Conservation (phyloP, 2,329 filamentous ascomycete species). For the Rasamsonia emersonii region DNA sequence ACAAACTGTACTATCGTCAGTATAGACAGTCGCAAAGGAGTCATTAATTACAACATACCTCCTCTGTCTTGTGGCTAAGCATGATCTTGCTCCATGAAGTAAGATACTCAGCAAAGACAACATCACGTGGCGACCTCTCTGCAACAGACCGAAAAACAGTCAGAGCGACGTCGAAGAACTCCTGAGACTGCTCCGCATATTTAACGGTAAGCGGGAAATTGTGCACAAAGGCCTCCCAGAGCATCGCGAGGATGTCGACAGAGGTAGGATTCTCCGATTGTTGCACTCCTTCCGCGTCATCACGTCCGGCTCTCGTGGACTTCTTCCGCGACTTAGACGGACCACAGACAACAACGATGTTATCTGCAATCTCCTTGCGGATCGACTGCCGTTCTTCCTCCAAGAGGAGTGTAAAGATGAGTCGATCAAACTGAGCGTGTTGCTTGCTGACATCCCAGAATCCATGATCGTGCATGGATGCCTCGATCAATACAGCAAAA, state of each 20-base stretch:
- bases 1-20: slow-evolving; percentile 31
- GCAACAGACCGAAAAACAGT: slow-evolving; percentile 35
- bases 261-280: slow-evolving; percentile 20
- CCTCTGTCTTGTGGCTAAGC: slow-evolving; percentile 33
- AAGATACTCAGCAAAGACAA: slow-evolving; percentile 33
- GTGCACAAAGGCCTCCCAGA: slow-evolving; percentile 37
- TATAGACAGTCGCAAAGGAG: background rate
- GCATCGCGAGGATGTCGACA: slow-evolving; percentile 33
- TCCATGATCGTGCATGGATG: slow-evolving; percentile 36
- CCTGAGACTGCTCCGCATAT: slow-evolving; percentile 31
- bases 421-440: slow-evolving; percentile 25
- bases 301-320: slow-evolving; percentile 10
- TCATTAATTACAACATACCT: slow-evolving; percentile 27
- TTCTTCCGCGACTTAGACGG: slow-evolving; percentile 23
- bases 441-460: slow-evolving; percentile 39
- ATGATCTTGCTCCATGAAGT: slow-evolving; percentile 36
- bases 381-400: slow-evolving; percentile 33
- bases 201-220: slow-evolving; percentile 32
- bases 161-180: slow-evolving; percentile 39
- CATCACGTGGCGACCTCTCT: slow-evolving; percentile 27
- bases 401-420: slow-evolving; percentile 37
- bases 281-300: slow-evolving; percentile 10
- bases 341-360: slow-evolving; percentile 29
- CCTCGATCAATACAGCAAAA: slow-evolving; percentile 43
- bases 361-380: slow-evolving; percentile 31